Evolutionary conservation across 2,329 filamentous ascomycete genomes (phyloP).

Genomic region (Microcera coccophila): DNA sequence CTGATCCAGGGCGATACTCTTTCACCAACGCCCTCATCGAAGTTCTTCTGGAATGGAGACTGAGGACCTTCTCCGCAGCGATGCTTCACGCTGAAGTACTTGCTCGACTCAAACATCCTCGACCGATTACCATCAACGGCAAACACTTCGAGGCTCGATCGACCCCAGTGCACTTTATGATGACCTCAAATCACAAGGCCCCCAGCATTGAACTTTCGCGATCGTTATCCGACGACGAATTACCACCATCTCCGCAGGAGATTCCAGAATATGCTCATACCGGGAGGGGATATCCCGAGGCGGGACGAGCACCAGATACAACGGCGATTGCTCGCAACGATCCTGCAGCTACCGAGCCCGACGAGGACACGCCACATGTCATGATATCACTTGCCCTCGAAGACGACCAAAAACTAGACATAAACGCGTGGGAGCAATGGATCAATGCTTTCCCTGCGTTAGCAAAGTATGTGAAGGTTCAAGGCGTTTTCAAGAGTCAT

Average conservation of each 20-base stretch:
- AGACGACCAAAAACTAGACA: constrained; percentile 52
- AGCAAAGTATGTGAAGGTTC: constrained; percentile 58
- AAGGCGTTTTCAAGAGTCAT: constrained; percentile 59
- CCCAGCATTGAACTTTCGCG: constrained; percentile 55
- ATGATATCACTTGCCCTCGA: constrained; percentile 59
- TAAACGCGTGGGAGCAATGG: constrained; percentile 59
- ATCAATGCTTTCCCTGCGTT: constrained; percentile 52
- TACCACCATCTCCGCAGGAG: constrained; percentile 21
- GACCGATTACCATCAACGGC: constrained; percentile 55
- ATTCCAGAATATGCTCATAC: not conserved
- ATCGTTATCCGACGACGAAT: constrained; percentile 23
- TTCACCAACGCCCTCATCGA: constrained; percentile 59
- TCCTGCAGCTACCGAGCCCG: constrained; percentile 41
- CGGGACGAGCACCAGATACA: constrained; percentile 26
- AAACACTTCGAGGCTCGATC: constrained; percentile 55
- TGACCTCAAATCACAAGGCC: constrained; percentile 57
- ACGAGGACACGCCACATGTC: constrained; percentile 55
- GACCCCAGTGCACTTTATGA: constrained; percentile 60
- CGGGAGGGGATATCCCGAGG: constrained; percentile 11
- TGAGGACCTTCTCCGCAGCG: constrained; percentile 53
- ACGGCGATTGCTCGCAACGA: constrained; percentile 20
- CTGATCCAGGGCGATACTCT: constrained; percentile 56
- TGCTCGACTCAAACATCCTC: constrained; percentile 56
- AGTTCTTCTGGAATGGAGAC: constrained; percentile 54
- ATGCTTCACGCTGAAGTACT: constrained; percentile 60